Conservation (phyloP, 441 rosid genomes). For the Metrosideros polymorpha region DNA sequence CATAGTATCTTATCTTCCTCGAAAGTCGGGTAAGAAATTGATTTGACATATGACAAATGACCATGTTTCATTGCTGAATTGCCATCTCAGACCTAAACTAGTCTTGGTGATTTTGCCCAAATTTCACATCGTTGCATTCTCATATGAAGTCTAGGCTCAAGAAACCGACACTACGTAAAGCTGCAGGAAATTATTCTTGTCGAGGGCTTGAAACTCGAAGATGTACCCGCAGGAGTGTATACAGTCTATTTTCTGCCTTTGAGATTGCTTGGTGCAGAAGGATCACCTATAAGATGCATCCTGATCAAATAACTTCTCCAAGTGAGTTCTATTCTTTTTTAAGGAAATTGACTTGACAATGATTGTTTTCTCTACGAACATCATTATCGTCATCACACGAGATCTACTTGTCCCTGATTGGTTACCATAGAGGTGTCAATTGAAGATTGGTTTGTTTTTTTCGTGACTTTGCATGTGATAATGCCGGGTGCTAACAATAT, state of each 20-base stretch:
- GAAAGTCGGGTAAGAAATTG: background rate
- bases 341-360: background rate
- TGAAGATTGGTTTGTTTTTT: no score
- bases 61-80: background rate
- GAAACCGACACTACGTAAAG: background rate
- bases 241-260: background rate
- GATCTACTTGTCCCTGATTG: no score
- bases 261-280: background rate
- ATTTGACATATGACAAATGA: background rate
- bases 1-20: background rate
- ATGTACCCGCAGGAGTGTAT: background rate
- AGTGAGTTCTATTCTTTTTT: background rate
- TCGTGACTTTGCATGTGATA: background rate
- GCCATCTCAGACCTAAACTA: background rate
- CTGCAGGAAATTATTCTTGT: background rate
- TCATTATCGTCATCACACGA: fast-evolving
- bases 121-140: background rate
- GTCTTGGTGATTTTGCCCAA: background rate
- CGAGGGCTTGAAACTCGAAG: background rate
- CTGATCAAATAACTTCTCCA: background rate
- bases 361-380: background rate
- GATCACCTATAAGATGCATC: background rate
- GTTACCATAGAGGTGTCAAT: no score
- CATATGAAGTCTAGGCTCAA: background rate
- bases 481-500: background rate